These are phyloP conservation scores for Phytopythium delawarense DNA, from an alignment of 352 stramenopile genomes.

Conservation along the genomic window DNA sequence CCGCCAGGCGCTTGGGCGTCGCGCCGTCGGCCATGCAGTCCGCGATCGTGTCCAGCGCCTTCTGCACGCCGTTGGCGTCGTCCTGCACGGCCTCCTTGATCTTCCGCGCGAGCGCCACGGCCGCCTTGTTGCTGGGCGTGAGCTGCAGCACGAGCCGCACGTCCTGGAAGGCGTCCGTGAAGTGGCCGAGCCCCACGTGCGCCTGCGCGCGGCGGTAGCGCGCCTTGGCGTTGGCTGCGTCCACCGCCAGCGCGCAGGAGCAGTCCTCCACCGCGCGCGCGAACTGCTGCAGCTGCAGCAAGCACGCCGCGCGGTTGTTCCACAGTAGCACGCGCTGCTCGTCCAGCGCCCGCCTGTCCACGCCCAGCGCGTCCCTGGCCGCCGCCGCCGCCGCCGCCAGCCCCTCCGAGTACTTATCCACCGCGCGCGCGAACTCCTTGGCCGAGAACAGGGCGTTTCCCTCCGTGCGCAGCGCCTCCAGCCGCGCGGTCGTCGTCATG, in stretches of 20 bases:
- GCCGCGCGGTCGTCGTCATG: slow-evolving; percentile 13
- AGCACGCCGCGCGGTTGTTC: slow-evolving; percentile 75
- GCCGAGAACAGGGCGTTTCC: slow-evolving; percentile 75
- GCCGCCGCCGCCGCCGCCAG: slow-evolving; percentile 14
- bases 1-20: slow-evolving; percentile 2
- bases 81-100: slow-evolving; percentile 74
- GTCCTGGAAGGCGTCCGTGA: slow-evolving; percentile 68
- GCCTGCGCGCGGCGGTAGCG: slow-evolving; percentile 76
- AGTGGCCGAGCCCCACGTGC: slow-evolving; percentile 56
- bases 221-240: slow-evolving; percentile 68
- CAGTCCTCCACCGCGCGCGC: slow-evolving; percentile 49
- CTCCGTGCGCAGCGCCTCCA: slow-evolving; percentile 62
- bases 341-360: slow-evolving; percentile 14
- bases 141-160: slow-evolving; percentile 68
- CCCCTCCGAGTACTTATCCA: slow-evolving; percentile 65
- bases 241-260: slow-evolving; percentile 36
- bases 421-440: slow-evolving; percentile 55
- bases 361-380: not conserved
- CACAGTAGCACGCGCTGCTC: slow-evolving; percentile 59
- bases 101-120: slow-evolving; percentile 56
- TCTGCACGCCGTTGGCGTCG: slow-evolving; percentile 75
- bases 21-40: slow-evolving; percentile 15
- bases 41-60: slow-evolving; percentile 60
- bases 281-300: slow-evolving; percentile 66
- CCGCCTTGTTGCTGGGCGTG: slow-evolving; percentile 71